Evolutionary conservation across 805 yeast species (phyloP).

Genomic region (Metschnikowia orientalis): DNA sequence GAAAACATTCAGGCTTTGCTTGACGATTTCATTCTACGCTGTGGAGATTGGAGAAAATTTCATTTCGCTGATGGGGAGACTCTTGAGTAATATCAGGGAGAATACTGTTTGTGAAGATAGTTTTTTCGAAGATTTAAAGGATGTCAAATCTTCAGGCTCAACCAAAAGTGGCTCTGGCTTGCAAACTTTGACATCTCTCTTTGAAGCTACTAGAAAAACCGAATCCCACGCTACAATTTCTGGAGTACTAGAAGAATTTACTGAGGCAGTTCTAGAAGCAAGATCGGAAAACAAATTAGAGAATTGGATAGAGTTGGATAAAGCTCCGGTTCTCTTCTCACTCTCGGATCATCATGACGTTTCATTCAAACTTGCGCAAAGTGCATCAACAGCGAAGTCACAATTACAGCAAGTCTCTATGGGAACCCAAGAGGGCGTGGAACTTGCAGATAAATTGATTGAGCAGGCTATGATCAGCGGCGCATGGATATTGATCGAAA

Average conservation of each 20-base stretch:
- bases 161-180: too few species aligned
- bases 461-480: slow-evolving; percentile 44
- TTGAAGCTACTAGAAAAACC: too few species aligned
- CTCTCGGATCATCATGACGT: slow-evolving; percentile 67
- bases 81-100: too few species aligned
- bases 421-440: slow-evolving; percentile 69
- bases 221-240: too few species aligned
- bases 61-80: too few species aligned
- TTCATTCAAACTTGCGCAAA: slow-evolving; percentile 44
- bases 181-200: too few species aligned
- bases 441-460: slow-evolving; percentile 53
- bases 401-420: slow-evolving; percentile 51
- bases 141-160: too few species aligned
- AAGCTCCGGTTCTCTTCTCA: slow-evolving; percentile 47
- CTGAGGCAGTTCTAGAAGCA: background rate
- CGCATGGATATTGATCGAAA: slow-evolving; percentile 74
- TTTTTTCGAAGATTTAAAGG: too few species aligned
- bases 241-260: background rate
- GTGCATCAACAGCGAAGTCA: slow-evolving; percentile 31
- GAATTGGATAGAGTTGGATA: slow-evolving; percentile 6
- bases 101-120: too few species aligned
- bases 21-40: slow-evolving; percentile 27
- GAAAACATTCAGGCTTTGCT: slow-evolving; percentile 38
- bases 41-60: slow-evolving; percentile 3
- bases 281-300: slow-evolving; percentile 1